Conservation (phyloP, 345 rosid genomes). For the rapeseed (Brassica napus) region DNA sequence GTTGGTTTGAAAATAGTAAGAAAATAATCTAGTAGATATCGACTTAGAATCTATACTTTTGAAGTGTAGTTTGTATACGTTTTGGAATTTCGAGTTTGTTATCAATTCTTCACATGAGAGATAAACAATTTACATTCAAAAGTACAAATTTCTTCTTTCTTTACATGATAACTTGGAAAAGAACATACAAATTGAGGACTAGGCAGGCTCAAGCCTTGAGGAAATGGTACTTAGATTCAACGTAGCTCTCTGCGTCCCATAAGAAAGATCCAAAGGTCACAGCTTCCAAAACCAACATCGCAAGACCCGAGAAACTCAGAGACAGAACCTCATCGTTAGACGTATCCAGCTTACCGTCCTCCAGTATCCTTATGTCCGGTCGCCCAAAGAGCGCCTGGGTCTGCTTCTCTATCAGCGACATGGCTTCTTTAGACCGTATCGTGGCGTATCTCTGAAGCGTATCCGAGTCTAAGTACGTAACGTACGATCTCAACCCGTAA, state of each 20-base stretch:
- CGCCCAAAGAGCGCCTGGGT: constrained; percentile 87
- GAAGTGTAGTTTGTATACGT: too few relatives aligned
- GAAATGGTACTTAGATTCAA: constrained; percentile 75
- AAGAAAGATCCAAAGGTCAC: constrained; percentile 85
- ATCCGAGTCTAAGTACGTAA: constrained; percentile 80
- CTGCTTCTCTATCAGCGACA: constrained; percentile 80
- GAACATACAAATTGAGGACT: neutral
- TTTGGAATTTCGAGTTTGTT: neutral
- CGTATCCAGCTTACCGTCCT: constrained; percentile 75
- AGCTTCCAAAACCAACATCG: constrained; percentile 89
- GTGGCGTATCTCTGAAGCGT: constrained; percentile 92
- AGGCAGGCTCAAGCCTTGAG: constrained; percentile 50
- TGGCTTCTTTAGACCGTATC: constrained; percentile 86
- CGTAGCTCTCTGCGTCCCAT: constrained; percentile 90
- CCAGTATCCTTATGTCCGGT: constrained; percentile 69
- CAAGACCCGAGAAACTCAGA: constrained; percentile 65
- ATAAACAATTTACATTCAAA: constrained; percentile 31
- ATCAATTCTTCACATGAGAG: constrained; percentile 15
- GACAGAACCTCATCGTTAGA: constrained; percentile 62
- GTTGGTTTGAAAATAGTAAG: too few relatives aligned
- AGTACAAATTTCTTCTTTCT: constrained; percentile 21
- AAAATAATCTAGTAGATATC: too few relatives aligned
- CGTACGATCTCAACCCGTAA: constrained; percentile 70
- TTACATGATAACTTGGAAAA: constrained; percentile 16
- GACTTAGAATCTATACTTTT: neutral